phyloP scores from a whole-genome alignment of 2,329 filamentous ascomycete genomes.

The Sporothrix brasiliensis region DNA sequence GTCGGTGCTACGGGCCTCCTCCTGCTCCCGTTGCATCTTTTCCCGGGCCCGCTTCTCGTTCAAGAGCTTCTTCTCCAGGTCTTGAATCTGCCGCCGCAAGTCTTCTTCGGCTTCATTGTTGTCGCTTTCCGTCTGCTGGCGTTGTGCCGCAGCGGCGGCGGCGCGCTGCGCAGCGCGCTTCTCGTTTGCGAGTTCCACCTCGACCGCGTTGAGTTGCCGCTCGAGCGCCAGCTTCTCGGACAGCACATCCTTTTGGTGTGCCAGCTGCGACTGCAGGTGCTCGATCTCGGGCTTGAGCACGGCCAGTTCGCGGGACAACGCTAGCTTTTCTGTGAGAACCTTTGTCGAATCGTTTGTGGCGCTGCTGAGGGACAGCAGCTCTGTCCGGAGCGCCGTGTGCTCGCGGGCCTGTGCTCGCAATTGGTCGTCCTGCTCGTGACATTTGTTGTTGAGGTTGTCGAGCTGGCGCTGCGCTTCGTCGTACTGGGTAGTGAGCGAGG shows the following conservation, averaged over 20 bases:
- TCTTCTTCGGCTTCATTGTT: slow-evolving; percentile 43
- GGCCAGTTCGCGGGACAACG: slow-evolving; percentile 56
- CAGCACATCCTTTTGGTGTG: slow-evolving; percentile 67
- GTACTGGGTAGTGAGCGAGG: slow-evolving; percentile 48
- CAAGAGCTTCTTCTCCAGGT: slow-evolving; percentile 49
- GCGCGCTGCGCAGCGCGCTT: slow-evolving; percentile 68
- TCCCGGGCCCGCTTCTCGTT: slow-evolving; percentile 47
- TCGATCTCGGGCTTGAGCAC: slow-evolving; percentile 60
- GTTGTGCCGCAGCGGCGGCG: slow-evolving; percentile 38
- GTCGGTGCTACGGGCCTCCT: slow-evolving; percentile 33
- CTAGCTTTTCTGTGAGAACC: slow-evolving; percentile 62
- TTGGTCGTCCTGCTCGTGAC: slow-evolving; percentile 52
- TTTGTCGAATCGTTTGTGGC: slow-evolving; percentile 71
- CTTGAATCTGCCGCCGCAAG: slow-evolving; percentile 41
- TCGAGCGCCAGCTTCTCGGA: slow-evolving; percentile 80
- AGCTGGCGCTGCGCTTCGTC: slow-evolving; percentile 50
- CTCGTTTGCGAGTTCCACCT: slow-evolving; percentile 82
- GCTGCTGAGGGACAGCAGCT: slow-evolving; percentile 69
- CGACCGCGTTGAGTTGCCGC: slow-evolving; percentile 73
- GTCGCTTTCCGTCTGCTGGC: slow-evolving; percentile 39
- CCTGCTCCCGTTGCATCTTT: slow-evolving; percentile 44
- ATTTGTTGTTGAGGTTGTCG: slow-evolving; percentile 48
- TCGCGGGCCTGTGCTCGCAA: slow-evolving; percentile 55
- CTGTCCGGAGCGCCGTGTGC: slow-evolving; percentile 60
- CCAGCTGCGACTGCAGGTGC: slow-evolving; percentile 58